A percentile compares a stretch with the other conserved stretches of the same genome.
phyloP scores from a whole-genome alignment of 2,329 filamentous ascomycete genomes.

The Ceratocystis albifundus region DNA sequence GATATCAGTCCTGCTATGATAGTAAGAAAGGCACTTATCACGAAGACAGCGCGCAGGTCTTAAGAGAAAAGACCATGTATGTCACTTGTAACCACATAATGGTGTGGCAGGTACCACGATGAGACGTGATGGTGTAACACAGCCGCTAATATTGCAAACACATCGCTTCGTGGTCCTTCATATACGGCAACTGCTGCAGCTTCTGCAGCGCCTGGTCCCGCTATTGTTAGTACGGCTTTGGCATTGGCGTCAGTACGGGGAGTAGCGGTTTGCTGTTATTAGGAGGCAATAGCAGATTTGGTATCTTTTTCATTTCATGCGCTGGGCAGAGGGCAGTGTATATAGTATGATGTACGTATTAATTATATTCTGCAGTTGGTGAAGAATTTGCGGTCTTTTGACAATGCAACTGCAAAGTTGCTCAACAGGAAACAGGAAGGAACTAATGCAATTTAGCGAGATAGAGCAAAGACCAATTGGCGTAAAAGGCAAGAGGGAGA shows the following conservation, averaged over 20 bases:
- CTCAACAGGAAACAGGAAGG: conserved; percentile 9
- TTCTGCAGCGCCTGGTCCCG: not conserved
- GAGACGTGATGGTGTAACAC: conserved; percentile 9
- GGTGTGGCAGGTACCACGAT: conserved; percentile 8
- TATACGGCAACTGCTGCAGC: not conserved
- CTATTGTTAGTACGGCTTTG: not conserved
- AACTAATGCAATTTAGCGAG: not conserved
- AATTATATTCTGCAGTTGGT: not conserved
- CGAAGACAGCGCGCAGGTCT: not conserved
- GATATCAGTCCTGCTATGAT: not conserved
- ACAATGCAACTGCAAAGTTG: conserved; percentile 3
- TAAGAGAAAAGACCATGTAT: not conserved
- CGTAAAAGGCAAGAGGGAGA: not conserved
- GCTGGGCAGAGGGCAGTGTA: not conserved
- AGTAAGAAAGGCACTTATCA: not conserved
- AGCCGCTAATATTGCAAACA: not conserved
- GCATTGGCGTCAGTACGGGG: too few species aligned
- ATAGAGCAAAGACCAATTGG: not conserved
- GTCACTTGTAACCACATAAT: not conserved
- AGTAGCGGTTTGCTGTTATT: not conserved
- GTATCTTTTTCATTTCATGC: not conserved
- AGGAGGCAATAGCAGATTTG: not conserved
- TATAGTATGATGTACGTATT: not conserved
- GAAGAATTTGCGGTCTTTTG: conserved; percentile 1
- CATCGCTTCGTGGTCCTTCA: not conserved